A percentile compares a stretch with the other conserved stretches of the same genome.
phyloP scores from a whole-genome alignment of 2,329 filamentous ascomycete genomes.

The Diplodia mutila region DNA sequence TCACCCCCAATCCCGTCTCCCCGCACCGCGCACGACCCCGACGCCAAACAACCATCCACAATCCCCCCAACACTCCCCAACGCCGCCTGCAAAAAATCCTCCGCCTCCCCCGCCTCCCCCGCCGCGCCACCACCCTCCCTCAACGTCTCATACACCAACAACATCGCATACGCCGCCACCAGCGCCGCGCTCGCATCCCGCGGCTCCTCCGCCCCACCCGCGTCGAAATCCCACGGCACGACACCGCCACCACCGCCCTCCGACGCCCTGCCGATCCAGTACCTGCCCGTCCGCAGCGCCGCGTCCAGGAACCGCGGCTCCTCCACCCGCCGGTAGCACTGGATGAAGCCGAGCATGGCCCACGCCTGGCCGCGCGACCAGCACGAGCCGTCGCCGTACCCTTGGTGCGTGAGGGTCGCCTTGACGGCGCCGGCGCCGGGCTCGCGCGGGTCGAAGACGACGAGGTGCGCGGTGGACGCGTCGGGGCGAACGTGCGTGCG shows the following conservation, averaged over 20 bases:
- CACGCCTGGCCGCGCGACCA: conserved; percentile 57
- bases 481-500: conserved; percentile 48
- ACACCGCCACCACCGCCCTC: conserved; percentile 34
- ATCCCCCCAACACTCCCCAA: not conserved
- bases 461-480: conserved; percentile 49
- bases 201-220: conserved; percentile 39
- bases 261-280: conserved; percentile 48
- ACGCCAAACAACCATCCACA: not conserved
- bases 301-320: conserved; percentile 46
- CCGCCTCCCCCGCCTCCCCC: conserved; percentile 34
- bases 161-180: conserved; percentile 46
- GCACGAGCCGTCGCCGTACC: conserved; percentile 48
- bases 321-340: conserved; percentile 49
- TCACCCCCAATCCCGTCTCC: not conserved
- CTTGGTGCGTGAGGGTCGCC: conserved; percentile 54
- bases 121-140: conserved; percentile 32
- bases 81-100: not conserved
- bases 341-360: conserved; percentile 53
- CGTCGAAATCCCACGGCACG: conserved; percentile 55
- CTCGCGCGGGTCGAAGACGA: conserved; percentile 53
- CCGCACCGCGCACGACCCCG: too few species aligned
- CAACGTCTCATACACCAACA: conserved; percentile 41
- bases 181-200: conserved; percentile 48
- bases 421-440: conserved; percentile 43
- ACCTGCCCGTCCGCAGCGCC: conserved; percentile 48